Conservation (phyloP, 768 basidiomycete genomes). For the Albatrellus ellisii region DNA sequence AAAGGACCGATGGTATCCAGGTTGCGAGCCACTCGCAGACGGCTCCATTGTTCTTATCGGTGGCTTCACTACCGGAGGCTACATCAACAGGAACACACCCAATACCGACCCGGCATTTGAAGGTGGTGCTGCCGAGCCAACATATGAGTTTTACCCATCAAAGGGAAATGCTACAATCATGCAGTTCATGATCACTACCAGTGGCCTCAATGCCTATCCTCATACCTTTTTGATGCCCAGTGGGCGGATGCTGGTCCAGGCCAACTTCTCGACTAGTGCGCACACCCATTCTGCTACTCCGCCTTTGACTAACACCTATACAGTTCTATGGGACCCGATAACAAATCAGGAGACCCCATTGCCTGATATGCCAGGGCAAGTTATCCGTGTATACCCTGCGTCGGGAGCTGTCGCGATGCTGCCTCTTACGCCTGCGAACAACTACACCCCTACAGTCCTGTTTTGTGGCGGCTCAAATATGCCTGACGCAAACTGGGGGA, state of each 20-base stretch:
- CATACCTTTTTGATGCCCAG: conserved; percentile 65
- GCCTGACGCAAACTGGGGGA: conserved; percentile 57
- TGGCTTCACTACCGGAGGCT: conserved; percentile 67
- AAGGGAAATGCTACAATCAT: conserved; percentile 34
- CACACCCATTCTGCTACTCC: not conserved
- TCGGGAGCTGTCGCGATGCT: conserved; percentile 85
- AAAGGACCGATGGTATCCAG: conserved; percentile 65
- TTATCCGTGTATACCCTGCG: conserved; percentile 80
- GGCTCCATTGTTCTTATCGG: conserved; percentile 75
- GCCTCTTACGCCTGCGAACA: conserved; percentile 80
- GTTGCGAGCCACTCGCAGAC: conserved; percentile 60
- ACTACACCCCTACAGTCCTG: conserved; percentile 72
- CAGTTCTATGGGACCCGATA: conserved; percentile 38
- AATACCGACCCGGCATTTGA: conserved; percentile 47
- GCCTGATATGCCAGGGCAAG: conserved; percentile 58
- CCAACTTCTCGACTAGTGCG: conserved; percentile 66
- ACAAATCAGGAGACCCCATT: conserved; percentile 46
- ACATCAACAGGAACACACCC: conserved; percentile 66
- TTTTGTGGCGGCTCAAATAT: conserved; percentile 89
- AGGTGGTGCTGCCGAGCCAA: conserved; percentile 68
- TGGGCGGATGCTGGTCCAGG: conserved; percentile 71
- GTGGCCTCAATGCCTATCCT: conserved; percentile 68
- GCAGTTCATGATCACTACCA: conserved; percentile 58
- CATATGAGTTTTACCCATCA: conserved; percentile 73
- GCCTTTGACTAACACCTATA: conserved; percentile 7